phyloP scores from a whole-genome alignment of 768 basidiomycete species.

The Chlorophyllum brunneum region DNA sequence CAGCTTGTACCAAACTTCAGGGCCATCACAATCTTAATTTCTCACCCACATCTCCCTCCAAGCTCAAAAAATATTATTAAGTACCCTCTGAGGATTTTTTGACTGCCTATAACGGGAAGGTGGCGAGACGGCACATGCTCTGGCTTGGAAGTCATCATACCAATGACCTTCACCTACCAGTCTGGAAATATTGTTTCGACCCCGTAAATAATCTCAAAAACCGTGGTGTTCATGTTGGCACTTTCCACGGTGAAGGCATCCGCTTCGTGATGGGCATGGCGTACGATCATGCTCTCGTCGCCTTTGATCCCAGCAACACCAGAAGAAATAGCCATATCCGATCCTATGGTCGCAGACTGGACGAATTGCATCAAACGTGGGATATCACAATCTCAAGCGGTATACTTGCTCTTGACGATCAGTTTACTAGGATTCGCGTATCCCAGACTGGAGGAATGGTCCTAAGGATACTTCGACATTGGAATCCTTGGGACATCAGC shows the following conservation, averaged over 20 bases:
- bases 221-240: slow-evolving; percentile 26
- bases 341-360: slow-evolving; percentile 31
- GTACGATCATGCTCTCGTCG: slow-evolving; percentile 27
- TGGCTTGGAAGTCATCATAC: slow-evolving; percentile 26
- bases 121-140: slow-evolving; percentile 32
- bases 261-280: slow-evolving; percentile 32
- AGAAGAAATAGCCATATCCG: slow-evolving; percentile 27
- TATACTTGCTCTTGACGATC: neutral
- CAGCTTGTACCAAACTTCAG: slow-evolving; percentile 13
- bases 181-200: slow-evolving; percentile 30
- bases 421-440: slow-evolving; percentile 24
- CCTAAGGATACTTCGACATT: slow-evolving; percentile 22
- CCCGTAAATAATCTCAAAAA: slow-evolving; percentile 29
- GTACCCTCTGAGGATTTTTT: slow-evolving; percentile 26
- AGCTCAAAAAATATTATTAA: slow-evolving; percentile 22
- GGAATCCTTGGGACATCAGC: slow-evolving; percentile 23
- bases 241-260: slow-evolving; percentile 29
- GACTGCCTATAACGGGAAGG: slow-evolving; percentile 30
- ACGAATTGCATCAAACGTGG: slow-evolving; percentile 33
- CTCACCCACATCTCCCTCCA: slow-evolving; percentile 22
- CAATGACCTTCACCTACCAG: slow-evolving; percentile 18
- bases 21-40: slow-evolving; percentile 30
- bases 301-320: slow-evolving; percentile 26
- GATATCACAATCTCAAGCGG: no score
- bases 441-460: slow-evolving; percentile 26